Conservation (phyloP, 2,329 filamentous ascomycete genomes). For the Aspergillus tubingensis region DNA sequence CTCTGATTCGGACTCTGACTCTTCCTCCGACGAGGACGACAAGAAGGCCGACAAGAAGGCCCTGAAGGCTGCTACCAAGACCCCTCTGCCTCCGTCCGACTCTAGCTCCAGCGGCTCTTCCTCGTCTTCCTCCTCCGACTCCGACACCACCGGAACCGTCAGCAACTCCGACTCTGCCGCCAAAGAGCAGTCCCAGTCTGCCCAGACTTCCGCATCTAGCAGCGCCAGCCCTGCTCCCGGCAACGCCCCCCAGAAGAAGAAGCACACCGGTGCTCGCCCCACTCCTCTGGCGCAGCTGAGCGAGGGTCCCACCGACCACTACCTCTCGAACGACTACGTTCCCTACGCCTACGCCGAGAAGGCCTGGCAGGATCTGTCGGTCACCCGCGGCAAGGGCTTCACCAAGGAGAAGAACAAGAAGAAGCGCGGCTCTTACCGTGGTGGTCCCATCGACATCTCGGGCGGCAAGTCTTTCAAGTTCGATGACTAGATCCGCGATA, state of each 20-base stretch:
- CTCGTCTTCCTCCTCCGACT: conserved; percentile 27
- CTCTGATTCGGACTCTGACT: conserved; percentile 24
- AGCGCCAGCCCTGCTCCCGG: conserved; percentile 50
- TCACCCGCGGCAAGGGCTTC: conserved; percentile 94
- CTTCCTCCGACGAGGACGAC: conserved; percentile 18
- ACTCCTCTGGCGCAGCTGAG: conserved; percentile 77
- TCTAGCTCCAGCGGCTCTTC: conserved; percentile 29
- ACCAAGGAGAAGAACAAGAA: conserved; percentile 99
- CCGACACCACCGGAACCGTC: conserved; percentile 37
- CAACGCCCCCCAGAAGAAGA: conserved; percentile 36
- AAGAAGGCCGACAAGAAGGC: conserved; percentile 33
- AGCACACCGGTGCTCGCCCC: conserved; percentile 56
- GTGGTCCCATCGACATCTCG: conserved; percentile 80
- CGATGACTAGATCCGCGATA: conserved; percentile 65
- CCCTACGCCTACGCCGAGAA: conserved; percentile 85
- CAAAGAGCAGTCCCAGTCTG: conserved; percentile 26
- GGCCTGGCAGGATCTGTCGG: conserved; percentile 82
- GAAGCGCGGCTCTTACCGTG: conserved; percentile 86
- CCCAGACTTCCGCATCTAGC: conserved; percentile 49
- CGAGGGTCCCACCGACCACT: conserved; percentile 67
- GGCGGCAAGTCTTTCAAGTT: conserved; percentile 91
- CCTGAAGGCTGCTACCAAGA: conserved; percentile 39
- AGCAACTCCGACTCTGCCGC: conserved; percentile 28
- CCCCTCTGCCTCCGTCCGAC: conserved; percentile 38
- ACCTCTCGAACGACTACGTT: conserved; percentile 76